phyloP scores from a whole-genome alignment of 176 grass and related monocot species.

The Ensete glaucum region DNA sequence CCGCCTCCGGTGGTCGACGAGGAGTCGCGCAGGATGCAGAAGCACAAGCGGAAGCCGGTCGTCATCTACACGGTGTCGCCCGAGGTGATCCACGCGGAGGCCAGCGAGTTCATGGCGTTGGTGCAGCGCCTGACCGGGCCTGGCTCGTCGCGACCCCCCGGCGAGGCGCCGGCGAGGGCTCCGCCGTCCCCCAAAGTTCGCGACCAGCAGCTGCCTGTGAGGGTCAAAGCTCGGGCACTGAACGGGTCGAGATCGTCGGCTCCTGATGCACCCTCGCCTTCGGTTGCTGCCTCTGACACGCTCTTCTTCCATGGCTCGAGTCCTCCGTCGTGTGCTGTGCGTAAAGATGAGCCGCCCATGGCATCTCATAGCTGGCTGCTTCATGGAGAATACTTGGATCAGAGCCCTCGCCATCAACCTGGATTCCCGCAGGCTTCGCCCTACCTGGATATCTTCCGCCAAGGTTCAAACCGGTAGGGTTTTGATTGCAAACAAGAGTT shows the following conservation, averaged over 20 bases:
- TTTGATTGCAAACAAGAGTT: neutral
- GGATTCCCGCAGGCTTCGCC: neutral
- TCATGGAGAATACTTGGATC: neutral
- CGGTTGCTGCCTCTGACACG: neutral
- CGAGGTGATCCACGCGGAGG: neutral
- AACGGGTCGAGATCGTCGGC: neutral
- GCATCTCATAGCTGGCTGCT: neutral
- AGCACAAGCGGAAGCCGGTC: neutral
- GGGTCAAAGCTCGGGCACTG: no score
- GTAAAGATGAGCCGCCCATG: neutral
- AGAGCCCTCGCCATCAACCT: neutral
- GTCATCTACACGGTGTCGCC: conserved; percentile 1
- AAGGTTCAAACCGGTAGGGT: neutral
- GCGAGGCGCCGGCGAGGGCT: neutral
- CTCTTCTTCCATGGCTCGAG: conserved; percentile 4
- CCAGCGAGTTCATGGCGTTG: neutral
- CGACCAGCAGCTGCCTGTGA: neutral
- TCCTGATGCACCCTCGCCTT: neutral
- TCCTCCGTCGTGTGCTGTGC: neutral
- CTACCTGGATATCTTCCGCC: neutral
- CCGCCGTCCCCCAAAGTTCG: neutral
- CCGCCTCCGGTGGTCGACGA: neutral
- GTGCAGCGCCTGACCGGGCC: neutral
- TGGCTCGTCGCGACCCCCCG: neutral
- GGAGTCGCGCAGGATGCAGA: neutral